These are phyloP conservation scores for Tolypocladium inflatum DNA, from an alignment of 2,329 filamentous ascomycete genomes.

Conservation along the genomic window DNA sequence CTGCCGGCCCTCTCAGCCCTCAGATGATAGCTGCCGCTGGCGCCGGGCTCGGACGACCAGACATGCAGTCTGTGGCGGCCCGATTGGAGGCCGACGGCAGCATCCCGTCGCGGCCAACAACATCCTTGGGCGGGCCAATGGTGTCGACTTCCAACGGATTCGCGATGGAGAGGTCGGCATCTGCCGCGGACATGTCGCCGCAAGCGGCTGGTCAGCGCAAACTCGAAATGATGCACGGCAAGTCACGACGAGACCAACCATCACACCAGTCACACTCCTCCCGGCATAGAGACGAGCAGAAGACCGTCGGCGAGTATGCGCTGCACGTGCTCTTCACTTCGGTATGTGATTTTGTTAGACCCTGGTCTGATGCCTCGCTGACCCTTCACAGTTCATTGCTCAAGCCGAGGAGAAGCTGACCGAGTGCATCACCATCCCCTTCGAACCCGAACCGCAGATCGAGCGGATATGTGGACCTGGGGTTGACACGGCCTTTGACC, in stretches of 20 bases:
- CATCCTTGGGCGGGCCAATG: conserved; percentile 34
- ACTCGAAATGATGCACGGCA: conserved; percentile 54
- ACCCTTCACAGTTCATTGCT: conserved; percentile 62
- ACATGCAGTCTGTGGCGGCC: conserved; percentile 34
- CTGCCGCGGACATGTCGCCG: conserved; percentile 33
- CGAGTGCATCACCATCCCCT: conserved; percentile 70
- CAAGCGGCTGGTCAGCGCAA: conserved; percentile 40
- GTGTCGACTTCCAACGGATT: conserved; percentile 10
- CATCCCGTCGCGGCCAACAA: conserved; percentile 31
- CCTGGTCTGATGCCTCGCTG: conserved; percentile 1
- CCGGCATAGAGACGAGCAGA: conserved; percentile 64
- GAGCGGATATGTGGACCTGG: conserved; percentile 87
- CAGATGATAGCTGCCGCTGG: conserved; percentile 70
- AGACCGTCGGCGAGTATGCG: conserved; percentile 96
- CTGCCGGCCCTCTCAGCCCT: conserved; percentile 77
- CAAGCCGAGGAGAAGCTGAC: conserved; percentile 96
- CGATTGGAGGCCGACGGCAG: conserved; percentile 35
- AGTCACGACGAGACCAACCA: conserved; percentile 59
- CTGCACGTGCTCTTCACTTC: conserved; percentile 94
- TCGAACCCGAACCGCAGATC: conserved; percentile 73
- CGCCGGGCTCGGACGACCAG: conserved; percentile 43
- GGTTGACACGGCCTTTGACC: conserved; percentile 82
- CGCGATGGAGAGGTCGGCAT: conserved; percentile 35
- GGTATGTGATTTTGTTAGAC: conserved; percentile 33
- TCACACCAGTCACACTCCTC: conserved; percentile 72